phyloP scores from a whole-genome alignment of 805 yeast species.

The Lachancea dasiensis region DNA sequence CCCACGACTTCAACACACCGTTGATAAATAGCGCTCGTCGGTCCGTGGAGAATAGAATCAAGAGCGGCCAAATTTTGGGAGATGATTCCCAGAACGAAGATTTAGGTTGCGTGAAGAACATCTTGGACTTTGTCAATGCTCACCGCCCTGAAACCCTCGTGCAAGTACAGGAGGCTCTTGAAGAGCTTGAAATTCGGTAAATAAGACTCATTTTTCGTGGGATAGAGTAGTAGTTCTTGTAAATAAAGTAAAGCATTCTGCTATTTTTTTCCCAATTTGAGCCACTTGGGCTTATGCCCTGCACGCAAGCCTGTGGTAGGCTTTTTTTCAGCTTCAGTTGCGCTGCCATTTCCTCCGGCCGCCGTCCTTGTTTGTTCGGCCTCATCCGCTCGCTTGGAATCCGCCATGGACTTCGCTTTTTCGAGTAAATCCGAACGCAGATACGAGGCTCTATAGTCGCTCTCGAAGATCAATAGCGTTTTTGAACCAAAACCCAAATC shows the following conservation, averaged over 20 bases:
- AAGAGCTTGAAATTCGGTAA: conserved; percentile 12
- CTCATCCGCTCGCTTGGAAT: conserved; percentile 14
- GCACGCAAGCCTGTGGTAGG: not conserved
- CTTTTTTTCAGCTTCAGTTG: conserved; percentile 12
- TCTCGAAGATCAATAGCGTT: conserved; percentile 38
- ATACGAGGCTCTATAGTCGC: conserved; percentile 20
- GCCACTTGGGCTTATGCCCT: conserved; percentile 36
- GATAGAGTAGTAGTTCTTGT: not conserved
- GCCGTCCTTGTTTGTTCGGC: conserved; percentile 22
- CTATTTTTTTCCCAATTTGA: conserved; percentile 36
- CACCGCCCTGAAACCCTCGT: conserved; percentile 15
- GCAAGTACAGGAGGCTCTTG: conserved; percentile 13
- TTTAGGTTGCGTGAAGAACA: conserved; percentile 8
- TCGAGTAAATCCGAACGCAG: conserved; percentile 27
- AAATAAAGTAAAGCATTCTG: not conserved
- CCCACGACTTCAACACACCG: not conserved
- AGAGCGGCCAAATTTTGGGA: conserved; percentile 3
- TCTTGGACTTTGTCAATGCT: conserved; percentile 13
- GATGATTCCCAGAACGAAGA: not conserved
- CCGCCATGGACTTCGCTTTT: conserved; percentile 31
- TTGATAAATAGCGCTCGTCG: conserved; percentile 4
- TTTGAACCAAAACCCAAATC: conserved; percentile 43
- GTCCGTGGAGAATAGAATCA: conserved; percentile 2
- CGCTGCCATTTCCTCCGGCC: conserved; percentile 4
- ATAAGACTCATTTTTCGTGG: conserved; percentile 5